Base-by-base conservation (phyloP, 164 flowering plant species). In the Vitis rupestris region DNA sequence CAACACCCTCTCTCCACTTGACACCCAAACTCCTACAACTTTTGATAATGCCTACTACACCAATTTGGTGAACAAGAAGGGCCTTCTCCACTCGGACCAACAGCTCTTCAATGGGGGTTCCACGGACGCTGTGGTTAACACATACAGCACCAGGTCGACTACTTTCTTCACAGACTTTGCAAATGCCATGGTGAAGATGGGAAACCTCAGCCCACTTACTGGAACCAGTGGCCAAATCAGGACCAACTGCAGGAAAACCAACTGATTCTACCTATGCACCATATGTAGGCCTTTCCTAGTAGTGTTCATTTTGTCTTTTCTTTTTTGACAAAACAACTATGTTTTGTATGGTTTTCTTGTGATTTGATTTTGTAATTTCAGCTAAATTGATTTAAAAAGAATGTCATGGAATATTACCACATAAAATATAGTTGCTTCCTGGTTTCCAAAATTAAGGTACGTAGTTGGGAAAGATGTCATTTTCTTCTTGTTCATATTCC, bases 21-120 rank as follows among this genome's bases (percentile, higher is more conserved):
- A 85, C 69, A 5, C 8, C 16, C 52, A 55, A 0, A 79, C 57
- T 50, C 79, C 78, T 3, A 69, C 51, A 0, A 5, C 10, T 0
- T 85, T 85, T 44, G 82, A 85, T 75, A 80, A 76, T 12, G 69
- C 53, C 3, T 85, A 83, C 63, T 85, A 15, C 72, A 66, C 17
- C 9, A 60, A 76, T n/a, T 51, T 84, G 69, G 2, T 66, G 11
- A 60, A 12, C 27, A 31, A 19, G 30, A 68, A 63, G 50, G 85
- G 85, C 4, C 73, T 84, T 14, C 53, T 84, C 0, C 83, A 79
- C 64, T 84, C 86, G 1, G 86, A 83, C 47, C 86, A 83, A 29
- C 50, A 67, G 47, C 76, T 81, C 23, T 81, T 64, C 66, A 79
- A 64, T 29, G 70, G 72, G 0, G 81, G 80, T 5, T 65, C 80